These are phyloP conservation scores for Mariannaea sp. DNA, from an alignment of 2,329 filamentous ascomycete genomes.

Conservation along the genomic window DNA sequence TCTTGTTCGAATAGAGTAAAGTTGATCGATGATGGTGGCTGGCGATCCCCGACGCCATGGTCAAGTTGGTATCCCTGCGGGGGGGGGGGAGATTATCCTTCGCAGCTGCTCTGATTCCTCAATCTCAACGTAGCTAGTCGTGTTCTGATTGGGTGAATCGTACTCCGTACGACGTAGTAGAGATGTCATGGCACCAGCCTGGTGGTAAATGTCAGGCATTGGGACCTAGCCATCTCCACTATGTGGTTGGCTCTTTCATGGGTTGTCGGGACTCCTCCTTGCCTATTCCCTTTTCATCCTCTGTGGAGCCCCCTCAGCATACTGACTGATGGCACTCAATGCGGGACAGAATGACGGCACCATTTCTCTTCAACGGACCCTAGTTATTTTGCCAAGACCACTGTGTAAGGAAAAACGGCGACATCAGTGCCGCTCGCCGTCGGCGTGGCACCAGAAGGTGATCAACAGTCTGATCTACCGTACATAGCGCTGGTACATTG, in stretches of 20 bases:
- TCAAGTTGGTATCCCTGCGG: conserved; percentile 29
- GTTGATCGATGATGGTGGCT: conserved; percentile 30
- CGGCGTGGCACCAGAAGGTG: conserved; percentile 20
- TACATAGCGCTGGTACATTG: conserved; percentile 31
- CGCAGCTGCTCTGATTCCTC: conserved; percentile 18
- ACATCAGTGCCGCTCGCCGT: not conserved
- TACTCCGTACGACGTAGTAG: no score
- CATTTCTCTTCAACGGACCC: no score
- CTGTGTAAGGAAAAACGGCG: no score
- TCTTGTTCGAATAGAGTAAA: no score
- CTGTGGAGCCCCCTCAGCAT: not conserved
- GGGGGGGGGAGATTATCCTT: conserved; percentile 20
- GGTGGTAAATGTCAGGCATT: conserved; percentile 24
- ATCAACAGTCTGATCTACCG: conserved; percentile 32
- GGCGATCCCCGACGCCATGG: conserved; percentile 21
- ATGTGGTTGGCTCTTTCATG: conserved; percentile 2
- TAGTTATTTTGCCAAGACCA: no score
- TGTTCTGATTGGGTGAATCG: conserved; percentile 23
- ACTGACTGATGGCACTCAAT: not conserved
- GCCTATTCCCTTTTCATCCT: not conserved
- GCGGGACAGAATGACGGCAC: no score
- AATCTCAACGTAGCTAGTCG: conserved; percentile 11
- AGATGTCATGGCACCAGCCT: conserved; percentile 23
- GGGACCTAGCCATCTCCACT: conserved; percentile 22
- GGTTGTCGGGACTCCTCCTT: not conserved